phyloP scores from a whole-genome alignment of 192 early-diverging fungal species.

The Chytriomyces hyalinus region DNA sequence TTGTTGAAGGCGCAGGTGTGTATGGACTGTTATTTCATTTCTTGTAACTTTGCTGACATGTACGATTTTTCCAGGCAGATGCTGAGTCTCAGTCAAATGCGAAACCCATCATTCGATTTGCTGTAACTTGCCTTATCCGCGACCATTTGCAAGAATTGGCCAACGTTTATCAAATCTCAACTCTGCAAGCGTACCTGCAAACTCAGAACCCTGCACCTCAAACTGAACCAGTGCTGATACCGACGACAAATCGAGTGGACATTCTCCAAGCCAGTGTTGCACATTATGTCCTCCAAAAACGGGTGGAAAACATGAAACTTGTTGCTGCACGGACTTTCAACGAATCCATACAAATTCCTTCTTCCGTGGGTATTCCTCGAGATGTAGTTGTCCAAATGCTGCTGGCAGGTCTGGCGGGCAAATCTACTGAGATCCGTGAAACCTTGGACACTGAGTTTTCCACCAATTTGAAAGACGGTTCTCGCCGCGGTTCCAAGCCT shows the following conservation, averaged over 20 bases:
- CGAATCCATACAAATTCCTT: neutral
- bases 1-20: constrained; percentile 10
- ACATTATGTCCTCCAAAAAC: neutral
- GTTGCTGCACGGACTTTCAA: neutral
- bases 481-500: too few relatives aligned
- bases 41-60: neutral
- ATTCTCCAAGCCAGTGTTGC: neutral
- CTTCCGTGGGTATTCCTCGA: neutral
- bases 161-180: neutral
- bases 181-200: neutral
- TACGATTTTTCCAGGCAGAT: neutral
- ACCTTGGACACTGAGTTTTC: too few relatives aligned
- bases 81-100: neutral
- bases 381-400: neutral
- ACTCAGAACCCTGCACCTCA: neutral
- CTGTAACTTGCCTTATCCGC: neutral
- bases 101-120: neutral
- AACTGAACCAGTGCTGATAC: neutral
- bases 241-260: neutral
- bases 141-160: neutral
- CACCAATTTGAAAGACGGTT: too few relatives aligned
- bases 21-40: neutral
- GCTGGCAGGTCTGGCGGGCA: too few relatives aligned
- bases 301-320: neutral
- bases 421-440: too few relatives aligned